Conservation (phyloP, 1,139 yeast genomes). For the Lodderomyces jiufengensis region DNA sequence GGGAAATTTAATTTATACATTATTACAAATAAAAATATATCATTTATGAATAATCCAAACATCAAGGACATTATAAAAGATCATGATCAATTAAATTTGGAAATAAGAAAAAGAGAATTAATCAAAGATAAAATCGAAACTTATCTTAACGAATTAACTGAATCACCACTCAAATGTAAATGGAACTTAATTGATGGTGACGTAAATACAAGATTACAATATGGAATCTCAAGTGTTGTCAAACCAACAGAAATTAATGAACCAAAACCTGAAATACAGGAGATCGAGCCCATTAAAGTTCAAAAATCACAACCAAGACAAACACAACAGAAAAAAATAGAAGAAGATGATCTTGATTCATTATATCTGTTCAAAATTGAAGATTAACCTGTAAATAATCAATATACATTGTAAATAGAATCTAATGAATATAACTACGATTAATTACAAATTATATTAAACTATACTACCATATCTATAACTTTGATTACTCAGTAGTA, state of each 20-base stretch:
- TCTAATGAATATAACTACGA: not conserved
- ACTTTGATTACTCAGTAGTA: slow-evolving; percentile 15
- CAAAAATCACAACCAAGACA: slow-evolving; percentile 10
- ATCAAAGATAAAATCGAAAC: slow-evolving; percentile 19
- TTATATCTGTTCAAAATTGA: slow-evolving; percentile 42
- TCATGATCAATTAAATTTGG: slow-evolving; percentile 22
- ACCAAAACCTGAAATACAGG: slow-evolving; percentile 4
- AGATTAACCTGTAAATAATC: slow-evolving; percentile 18
- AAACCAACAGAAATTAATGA: slow-evolving; percentile 5
- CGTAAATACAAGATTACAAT: slow-evolving; percentile 19
- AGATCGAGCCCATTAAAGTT: slow-evolving; percentile 7
- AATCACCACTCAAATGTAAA: slow-evolving; percentile 16
- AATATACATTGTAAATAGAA: not conserved
- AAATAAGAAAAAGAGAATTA: slow-evolving; percentile 30
- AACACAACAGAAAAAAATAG: slow-evolving; percentile 10
- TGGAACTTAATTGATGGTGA: slow-evolving; percentile 28
- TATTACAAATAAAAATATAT: slow-evolving; percentile 1
- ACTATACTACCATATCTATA: slow-evolving; percentile 26
- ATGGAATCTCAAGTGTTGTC: slow-evolving; percentile 14
- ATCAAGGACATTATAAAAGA: slow-evolving; percentile 1
- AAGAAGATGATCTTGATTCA: slow-evolving; percentile 38
- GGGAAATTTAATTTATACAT: slow-evolving; percentile 25
- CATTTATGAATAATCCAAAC: not conserved
- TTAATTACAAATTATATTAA: slow-evolving; percentile 9
- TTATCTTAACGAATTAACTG: slow-evolving; percentile 26